Conservation (phyloP, 371 early-diverging fungal genomes). For the Mucor irregularis region DNA sequence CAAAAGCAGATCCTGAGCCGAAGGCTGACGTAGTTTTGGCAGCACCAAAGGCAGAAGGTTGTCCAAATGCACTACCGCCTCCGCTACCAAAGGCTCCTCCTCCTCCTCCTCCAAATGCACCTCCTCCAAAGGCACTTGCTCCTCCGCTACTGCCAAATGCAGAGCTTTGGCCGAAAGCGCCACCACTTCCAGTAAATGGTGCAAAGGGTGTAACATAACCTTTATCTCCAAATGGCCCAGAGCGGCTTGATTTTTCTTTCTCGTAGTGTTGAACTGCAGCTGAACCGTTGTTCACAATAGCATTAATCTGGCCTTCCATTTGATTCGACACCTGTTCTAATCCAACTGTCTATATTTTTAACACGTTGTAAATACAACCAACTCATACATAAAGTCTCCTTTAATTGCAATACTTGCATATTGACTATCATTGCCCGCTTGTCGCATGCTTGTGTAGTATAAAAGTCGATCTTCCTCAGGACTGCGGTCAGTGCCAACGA, state of each 20-base stretch:
- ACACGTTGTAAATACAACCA: not conserved
- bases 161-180: slow-evolving; percentile 17
- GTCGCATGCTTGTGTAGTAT: slow-evolving; percentile 47
- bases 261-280: slow-evolving; percentile 45
- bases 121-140: slow-evolving; percentile 17
- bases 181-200: slow-evolving; percentile 28
- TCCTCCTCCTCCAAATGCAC: slow-evolving; percentile 20
- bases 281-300: slow-evolving; percentile 27
- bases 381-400: too few relatives aligned
- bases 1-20: slow-evolving; percentile 19
- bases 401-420: slow-evolving; percentile 40
- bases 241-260: slow-evolving; percentile 29
- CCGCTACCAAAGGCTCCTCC: slow-evolving; percentile 16
- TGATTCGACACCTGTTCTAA: slow-evolving; percentile 27
- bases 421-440: slow-evolving; percentile 34
- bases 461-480: slow-evolving; percentile 59
- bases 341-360: slow-evolving; percentile 19
- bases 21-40: slow-evolving; percentile 18
- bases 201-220: slow-evolving; percentile 24
- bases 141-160: slow-evolving; percentile 23
- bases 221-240: slow-evolving; percentile 33
- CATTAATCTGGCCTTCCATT: slow-evolving; percentile 38
- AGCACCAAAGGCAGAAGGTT: slow-evolving; percentile 15
- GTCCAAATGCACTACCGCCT: slow-evolving; percentile 23
- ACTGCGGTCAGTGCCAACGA: slow-evolving; percentile 57